Evolutionary conservation across 345 rosid species (phyloP), one percentile per base, ranked within the genome.

Genomic region (Psidium friedrichsthalianum): DNA sequence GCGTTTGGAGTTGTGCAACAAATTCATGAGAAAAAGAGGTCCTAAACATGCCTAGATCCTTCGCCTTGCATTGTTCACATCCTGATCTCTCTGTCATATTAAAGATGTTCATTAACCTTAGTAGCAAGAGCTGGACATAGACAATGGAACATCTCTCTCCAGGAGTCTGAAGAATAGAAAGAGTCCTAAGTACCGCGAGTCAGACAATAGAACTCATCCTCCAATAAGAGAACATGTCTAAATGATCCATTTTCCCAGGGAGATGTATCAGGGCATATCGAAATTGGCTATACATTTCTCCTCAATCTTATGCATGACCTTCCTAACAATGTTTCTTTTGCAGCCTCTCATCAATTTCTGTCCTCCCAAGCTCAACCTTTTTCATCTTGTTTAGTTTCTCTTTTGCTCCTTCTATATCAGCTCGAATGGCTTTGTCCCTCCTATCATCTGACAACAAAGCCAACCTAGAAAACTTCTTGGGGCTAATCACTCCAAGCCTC

Each of bases 401-500:
- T 81, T 91, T 90, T 27, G 90, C 88, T 78, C 95, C 95, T 87
- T 91, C 94, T 76, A 95, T 92, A 86, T 95, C 96, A 64, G 92
- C 94, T 87, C 87, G 89, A 83, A 95, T 97, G 27, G 92, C 98
- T 87, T 91, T 92, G 59, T 91, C 94, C 88, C 99, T 93, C 89
- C 86, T 91, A 25, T 92, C 94, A 83, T 90, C 94, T 21, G 98
- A 88, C 84, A 97, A 87, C 90, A 95, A 87, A 88, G 97, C 99
- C 87, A 95, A 89, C 87, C 94, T 93, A 12, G 98, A 91, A 87
- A 97, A 97, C 89, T 93, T 94, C 89, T 95, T 95, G 12, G 98
- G 98, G 89, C 97, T 87, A 59, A 97, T 94, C 82, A 89, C 82
- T 74, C 98, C 98, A 54, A 97, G 95, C 84, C 92, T 94, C 89